Evolutionary conservation across 129 eudicot genomes (phyloP).

Genomic region (Escallonia rubra): DNA sequence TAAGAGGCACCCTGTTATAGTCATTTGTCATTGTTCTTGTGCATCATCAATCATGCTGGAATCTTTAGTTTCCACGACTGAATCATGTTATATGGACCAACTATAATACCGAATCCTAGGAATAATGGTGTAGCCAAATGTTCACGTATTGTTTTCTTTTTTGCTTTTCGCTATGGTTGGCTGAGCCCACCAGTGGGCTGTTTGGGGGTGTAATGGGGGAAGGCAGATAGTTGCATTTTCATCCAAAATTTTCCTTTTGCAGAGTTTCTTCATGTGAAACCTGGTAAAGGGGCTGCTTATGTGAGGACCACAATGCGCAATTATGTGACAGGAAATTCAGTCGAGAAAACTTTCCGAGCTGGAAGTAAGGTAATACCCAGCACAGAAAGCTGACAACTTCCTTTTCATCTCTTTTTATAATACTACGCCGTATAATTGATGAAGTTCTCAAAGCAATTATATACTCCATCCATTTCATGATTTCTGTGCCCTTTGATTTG

Average conservation of each 20-base stretch:
- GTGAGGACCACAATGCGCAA: slow-evolving; percentile 85
- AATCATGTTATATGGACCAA: not conserved
- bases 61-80: not conserved
- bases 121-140: not conserved
- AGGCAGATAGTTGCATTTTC: not conserved
- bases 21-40: too few relatives aligned
- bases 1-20: too few relatives aligned
- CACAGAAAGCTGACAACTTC: not conserved
- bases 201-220: not conserved
- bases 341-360: slow-evolving; percentile 95
- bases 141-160: not conserved
- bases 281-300: slow-evolving; percentile 98
- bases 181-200: not conserved
- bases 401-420: not conserved
- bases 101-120: not conserved
- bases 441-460: too few relatives aligned
- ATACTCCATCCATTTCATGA: too few relatives aligned
- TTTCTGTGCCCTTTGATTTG: too few relatives aligned
- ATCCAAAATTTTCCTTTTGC: not conserved
- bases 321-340: slow-evolving; percentile 74
- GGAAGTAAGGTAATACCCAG: slow-evolving; percentile 59
- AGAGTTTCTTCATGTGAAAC: slow-evolving; percentile 98
- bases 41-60: not conserved
- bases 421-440: too few relatives aligned
- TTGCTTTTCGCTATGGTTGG: not conserved